Conservation (phyloP, 2,329 filamentous ascomycete species). For the Trichoderma endophyticum region DNA sequence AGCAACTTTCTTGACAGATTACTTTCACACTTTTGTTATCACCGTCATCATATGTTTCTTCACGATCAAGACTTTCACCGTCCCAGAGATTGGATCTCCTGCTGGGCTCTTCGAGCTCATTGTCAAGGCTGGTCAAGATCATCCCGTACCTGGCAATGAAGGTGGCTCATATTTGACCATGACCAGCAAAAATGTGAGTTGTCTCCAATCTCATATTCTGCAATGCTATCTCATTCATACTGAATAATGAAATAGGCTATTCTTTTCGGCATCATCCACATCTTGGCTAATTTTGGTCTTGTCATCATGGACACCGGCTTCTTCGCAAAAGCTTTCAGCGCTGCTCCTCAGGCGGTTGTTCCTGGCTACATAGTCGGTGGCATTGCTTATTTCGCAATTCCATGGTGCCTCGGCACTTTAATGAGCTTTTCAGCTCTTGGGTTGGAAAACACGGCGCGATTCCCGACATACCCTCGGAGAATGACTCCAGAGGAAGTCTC, state of each 20-base stretch:
- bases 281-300: slow-evolving; percentile 48
- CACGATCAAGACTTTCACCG: slow-evolving; percentile 43
- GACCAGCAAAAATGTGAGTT: slow-evolving; percentile 46
- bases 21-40: slow-evolving; percentile 54
- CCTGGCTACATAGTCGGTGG: slow-evolving; percentile 53
- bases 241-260: slow-evolving; percentile 36
- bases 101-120: slow-evolving; percentile 49
- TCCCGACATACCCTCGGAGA: slow-evolving; percentile 53
- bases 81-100: slow-evolving; percentile 46
- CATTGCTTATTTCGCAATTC: slow-evolving; percentile 52
- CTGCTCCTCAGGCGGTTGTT: slow-evolving; percentile 44
- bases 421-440: slow-evolving; percentile 48
- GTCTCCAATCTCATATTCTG: background rate
- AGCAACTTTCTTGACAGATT: slow-evolving; percentile 47
- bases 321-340: slow-evolving; percentile 44
- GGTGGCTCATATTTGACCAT: slow-evolving; percentile 55
- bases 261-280: slow-evolving; percentile 48
- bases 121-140: slow-evolving; percentile 39
- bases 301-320: slow-evolving; percentile 50
- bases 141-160: slow-evolving; percentile 50
- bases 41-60: slow-evolving; percentile 51
- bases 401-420: slow-evolving; percentile 51
- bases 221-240: background rate
- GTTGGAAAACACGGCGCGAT: slow-evolving; percentile 44
- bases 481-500: slow-evolving; percentile 61